phyloP scores from a whole-genome alignment of 306 rosid genomes.

The Delonix regia region DNA sequence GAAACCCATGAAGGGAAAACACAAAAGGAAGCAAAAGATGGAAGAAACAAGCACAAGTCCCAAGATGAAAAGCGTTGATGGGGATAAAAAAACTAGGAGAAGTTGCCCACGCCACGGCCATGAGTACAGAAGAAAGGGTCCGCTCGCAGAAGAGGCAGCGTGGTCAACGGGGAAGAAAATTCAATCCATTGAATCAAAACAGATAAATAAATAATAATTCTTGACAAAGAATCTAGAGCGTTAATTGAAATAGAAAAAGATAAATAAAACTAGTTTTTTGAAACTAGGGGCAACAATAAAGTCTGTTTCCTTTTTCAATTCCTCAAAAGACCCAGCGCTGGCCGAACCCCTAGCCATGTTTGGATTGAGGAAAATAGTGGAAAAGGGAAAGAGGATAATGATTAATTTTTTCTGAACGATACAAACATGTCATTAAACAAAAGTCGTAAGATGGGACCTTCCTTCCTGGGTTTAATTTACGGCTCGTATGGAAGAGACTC shows the following conservation, averaged over 20 bases:
- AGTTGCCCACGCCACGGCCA: conserved; percentile 24
- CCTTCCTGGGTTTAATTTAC: not conserved
- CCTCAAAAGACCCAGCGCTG: not conserved
- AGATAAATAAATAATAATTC: no score
- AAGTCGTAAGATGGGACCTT: not conserved
- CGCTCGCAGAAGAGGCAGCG: conserved; percentile 5
- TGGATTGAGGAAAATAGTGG: not conserved
- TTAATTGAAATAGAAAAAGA: no score
- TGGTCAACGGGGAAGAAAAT: conserved; percentile 26
- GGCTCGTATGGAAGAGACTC: not conserved
- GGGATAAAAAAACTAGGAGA: not conserved
- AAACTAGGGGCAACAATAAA: no score
- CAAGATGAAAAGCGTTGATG: not conserved
- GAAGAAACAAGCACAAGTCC: not conserved
- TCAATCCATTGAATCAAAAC: not conserved
- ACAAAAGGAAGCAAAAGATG: not conserved
- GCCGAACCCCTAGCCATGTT: not conserved
- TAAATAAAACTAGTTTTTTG: no score
- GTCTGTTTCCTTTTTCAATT: not conserved
- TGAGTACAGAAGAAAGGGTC: not conserved
- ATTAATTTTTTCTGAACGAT: not conserved
- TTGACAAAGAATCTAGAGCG: no score
- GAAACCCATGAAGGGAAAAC: conserved; percentile 25
- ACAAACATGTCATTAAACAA: not conserved
- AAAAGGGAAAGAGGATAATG: not conserved